Evolutionary conservation across 345 rosid genomes (phyloP).

Genomic region (Salix exigua): DNA sequence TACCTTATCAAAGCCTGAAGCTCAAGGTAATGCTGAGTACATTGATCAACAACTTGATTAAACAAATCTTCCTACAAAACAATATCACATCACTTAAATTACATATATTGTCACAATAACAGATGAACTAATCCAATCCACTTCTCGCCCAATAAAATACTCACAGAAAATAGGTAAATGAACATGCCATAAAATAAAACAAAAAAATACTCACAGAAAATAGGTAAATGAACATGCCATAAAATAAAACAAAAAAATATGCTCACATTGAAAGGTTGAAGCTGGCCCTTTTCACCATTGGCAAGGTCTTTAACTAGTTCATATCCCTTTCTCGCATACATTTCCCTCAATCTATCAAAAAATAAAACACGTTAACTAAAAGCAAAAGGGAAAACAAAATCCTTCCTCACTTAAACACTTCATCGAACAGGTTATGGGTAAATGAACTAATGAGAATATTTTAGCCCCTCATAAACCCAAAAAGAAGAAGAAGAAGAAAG

Average conservation of each 20-base stretch:
- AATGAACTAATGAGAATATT: no score
- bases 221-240: background rate
- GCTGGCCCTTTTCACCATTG: slow-evolving; percentile 26
- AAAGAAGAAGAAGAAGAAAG: no score
- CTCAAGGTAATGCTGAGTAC: slow-evolving; percentile 24
- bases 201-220: background rate
- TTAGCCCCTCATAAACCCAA: no score
- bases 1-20: slow-evolving; percentile 32
- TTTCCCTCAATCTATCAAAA: slow-evolving; percentile 10
- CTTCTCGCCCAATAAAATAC: background rate
- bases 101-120: background rate
- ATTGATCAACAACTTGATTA: slow-evolving; percentile 31
- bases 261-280: slow-evolving; percentile 33
- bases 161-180: background rate
- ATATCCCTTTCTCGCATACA: slow-evolving; percentile 32
- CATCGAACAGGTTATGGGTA: no score
- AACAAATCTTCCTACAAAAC: slow-evolving; percentile 23
- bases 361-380: background rate
- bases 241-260: background rate
- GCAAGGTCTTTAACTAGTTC: slow-evolving; percentile 30
- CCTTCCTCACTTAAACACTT: no score
- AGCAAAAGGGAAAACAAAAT: no score
- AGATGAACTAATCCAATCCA: background rate
- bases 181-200: background rate
- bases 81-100: background rate